Evolutionary conservation across 768 basidiomycete genomes (phyloP).

Genomic region (Auricularia sp.): DNA sequence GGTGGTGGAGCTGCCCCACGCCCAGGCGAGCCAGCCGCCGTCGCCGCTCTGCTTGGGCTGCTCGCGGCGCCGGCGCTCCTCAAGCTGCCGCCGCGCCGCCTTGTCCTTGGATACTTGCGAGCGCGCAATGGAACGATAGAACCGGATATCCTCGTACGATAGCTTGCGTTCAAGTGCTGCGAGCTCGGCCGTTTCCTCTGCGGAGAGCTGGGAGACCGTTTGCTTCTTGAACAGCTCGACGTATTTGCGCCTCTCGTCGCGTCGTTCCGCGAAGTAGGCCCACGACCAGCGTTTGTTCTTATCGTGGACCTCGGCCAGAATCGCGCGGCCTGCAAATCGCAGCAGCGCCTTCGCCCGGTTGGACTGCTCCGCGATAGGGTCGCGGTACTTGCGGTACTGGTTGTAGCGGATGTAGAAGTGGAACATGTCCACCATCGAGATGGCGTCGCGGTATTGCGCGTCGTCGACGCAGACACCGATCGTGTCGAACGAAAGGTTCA

Average conservation of each 20-base stretch:
- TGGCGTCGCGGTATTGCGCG: slow-evolving; percentile 87
- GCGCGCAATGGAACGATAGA: slow-evolving; percentile 91
- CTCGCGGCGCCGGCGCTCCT: slow-evolving; percentile 57
- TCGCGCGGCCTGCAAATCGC: slow-evolving; percentile 69
- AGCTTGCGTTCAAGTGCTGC: slow-evolving; percentile 71
- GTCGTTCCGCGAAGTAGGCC: slow-evolving; percentile 77
- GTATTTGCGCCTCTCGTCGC: slow-evolving; percentile 80
- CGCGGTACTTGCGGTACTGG: slow-evolving; percentile 79
- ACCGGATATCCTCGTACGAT: slow-evolving; percentile 89
- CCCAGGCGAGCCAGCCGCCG: slow-evolving; percentile 45
- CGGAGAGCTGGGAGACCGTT: slow-evolving; percentile 40
- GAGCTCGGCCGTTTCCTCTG: slow-evolving; percentile 36
- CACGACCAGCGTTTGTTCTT: slow-evolving; percentile 83
- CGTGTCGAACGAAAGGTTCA: slow-evolving; percentile 82
- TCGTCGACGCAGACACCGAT: slow-evolving; percentile 88
- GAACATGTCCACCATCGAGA: slow-evolving; percentile 92
- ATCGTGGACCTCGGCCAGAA: slow-evolving; percentile 75
- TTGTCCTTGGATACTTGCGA: slow-evolving; percentile 81
- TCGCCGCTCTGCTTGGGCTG: slow-evolving; percentile 29
- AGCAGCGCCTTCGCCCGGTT: slow-evolving; percentile 63
- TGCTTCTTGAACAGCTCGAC: slow-evolving; percentile 78
- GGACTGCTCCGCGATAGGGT: slow-evolving; percentile 42
- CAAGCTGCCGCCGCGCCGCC: slow-evolving; percentile 50
- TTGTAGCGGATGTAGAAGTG: slow-evolving; percentile 84
- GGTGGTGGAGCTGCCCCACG: slow-evolving; percentile 52